Evolutionary conservation across 2,329 filamentous ascomycete species (phyloP).

Genomic region (Daldinia sp.): DNA sequence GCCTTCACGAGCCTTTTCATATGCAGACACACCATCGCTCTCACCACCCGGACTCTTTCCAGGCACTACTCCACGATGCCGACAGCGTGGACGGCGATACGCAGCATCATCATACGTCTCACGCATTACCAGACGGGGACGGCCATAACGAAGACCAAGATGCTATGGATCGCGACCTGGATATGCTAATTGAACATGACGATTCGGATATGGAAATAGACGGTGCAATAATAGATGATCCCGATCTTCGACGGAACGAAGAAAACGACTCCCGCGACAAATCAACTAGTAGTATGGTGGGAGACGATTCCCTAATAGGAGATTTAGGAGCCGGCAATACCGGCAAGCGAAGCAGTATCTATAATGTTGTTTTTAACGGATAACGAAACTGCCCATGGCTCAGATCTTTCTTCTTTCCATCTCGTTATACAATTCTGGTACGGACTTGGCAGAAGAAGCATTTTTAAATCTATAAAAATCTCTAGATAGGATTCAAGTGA

Average conservation of each 20-base stretch:
- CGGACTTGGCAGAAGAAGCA: too few relatives aligned
- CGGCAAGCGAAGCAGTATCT: constrained; percentile 42
- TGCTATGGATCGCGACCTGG: constrained; percentile 43
- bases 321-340: neutral
- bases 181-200: constrained; percentile 45
- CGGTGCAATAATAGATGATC: constrained; percentile 4
- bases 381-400: too few relatives aligned
- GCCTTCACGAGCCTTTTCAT: constrained; percentile 11
- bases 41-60: constrained; percentile 56
- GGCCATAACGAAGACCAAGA: constrained; percentile 22
- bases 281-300: neutral
- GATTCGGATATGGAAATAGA: constrained; percentile 40
- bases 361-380: constrained; percentile 40
- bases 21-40: constrained; percentile 43
- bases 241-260: neutral
- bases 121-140: neutral
- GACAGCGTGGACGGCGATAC: constrained; percentile 2
- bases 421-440: too few relatives aligned
- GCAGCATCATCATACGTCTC: neutral
- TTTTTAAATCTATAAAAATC: too few relatives aligned
- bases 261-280: neutral
- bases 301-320: neutral
- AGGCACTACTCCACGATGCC: constrained; percentile 59
- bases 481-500: neutral
- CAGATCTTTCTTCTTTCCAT: too few relatives aligned